Evolutionary conservation across 257 asterid genomes (phyloP).

Genomic region (Solanum acaule): DNA sequence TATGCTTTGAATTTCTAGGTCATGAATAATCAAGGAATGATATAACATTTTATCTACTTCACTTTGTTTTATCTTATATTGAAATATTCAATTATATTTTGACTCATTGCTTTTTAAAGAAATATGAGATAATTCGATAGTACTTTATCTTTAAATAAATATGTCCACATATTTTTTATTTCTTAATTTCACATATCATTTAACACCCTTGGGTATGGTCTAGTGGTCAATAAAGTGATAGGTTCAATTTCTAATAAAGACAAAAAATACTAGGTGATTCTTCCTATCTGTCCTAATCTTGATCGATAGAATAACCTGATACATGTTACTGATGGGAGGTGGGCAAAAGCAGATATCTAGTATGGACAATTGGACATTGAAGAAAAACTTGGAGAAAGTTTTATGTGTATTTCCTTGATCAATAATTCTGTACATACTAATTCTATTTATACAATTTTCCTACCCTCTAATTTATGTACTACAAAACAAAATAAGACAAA

Average conservation of each 20-base stretch:
- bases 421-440: too few relatives aligned
- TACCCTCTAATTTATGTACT: too few relatives aligned
- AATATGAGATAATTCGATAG: background rate
- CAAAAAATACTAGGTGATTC: too few relatives aligned
- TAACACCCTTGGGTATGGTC: background rate
- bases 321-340: background rate
- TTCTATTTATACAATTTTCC: too few relatives aligned
- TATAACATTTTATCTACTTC: background rate
- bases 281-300: too few relatives aligned
- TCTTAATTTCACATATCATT: background rate
- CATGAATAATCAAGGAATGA: background rate
- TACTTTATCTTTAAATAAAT: too few relatives aligned
- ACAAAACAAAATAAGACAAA: too few relatives aligned
- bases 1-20: background rate
- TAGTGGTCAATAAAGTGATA: background rate
- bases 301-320: too few relatives aligned
- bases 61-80: background rate
- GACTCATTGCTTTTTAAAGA: background rate
- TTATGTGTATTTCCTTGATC: too few relatives aligned
- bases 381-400: too few relatives aligned
- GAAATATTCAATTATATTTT: background rate
- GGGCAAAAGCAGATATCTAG: background rate
- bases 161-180: background rate
- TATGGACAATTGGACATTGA: too few relatives aligned
- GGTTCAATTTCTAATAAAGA: too few relatives aligned